A percentile compares a stretch with the other conserved stretches of the same genome.
Evolutionary conservation across 2,329 filamentous ascomycete genomes (phyloP).

Genomic region (Botrytis sinoallii): DNA sequence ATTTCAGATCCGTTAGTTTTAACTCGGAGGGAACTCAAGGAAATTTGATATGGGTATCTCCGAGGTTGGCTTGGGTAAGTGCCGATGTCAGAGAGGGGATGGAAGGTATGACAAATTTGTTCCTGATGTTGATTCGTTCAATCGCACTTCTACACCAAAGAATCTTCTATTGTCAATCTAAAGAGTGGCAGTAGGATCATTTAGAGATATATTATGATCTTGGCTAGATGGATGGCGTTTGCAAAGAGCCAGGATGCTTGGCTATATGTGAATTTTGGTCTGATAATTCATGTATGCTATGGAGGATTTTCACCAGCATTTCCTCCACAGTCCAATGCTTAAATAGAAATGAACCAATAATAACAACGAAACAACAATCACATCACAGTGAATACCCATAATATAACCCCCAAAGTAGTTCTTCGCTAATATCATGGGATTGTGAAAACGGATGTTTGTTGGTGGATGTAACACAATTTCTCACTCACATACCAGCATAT

Average conservation of each 20-base stretch:
- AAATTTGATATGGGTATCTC: neutral
- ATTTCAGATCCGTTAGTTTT: neutral
- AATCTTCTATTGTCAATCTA: neutral
- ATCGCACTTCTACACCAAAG: neutral
- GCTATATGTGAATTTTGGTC: neutral
- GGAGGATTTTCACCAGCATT: neutral
- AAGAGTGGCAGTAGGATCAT: neutral
- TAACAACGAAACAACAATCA: neutral
- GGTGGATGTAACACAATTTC: neutral
- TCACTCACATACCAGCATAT: neutral
- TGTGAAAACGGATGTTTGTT: neutral
- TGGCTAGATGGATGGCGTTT: neutral
- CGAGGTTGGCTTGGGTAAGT: neutral
- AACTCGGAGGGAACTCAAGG: neutral
- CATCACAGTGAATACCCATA: neutral
- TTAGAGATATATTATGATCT: neutral
- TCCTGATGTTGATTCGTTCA: neutral
- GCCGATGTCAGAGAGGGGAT: neutral
- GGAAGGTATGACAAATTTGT: neutral
- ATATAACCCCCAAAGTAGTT: neutral
- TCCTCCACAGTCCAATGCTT: neutral
- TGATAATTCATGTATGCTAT: neutral
- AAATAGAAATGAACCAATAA: neutral
- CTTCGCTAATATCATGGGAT: neutral
- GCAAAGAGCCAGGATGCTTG: neutral